phyloP scores from a whole-genome alignment of 306 rosid genomes.

The Cucumis hystrix region DNA sequence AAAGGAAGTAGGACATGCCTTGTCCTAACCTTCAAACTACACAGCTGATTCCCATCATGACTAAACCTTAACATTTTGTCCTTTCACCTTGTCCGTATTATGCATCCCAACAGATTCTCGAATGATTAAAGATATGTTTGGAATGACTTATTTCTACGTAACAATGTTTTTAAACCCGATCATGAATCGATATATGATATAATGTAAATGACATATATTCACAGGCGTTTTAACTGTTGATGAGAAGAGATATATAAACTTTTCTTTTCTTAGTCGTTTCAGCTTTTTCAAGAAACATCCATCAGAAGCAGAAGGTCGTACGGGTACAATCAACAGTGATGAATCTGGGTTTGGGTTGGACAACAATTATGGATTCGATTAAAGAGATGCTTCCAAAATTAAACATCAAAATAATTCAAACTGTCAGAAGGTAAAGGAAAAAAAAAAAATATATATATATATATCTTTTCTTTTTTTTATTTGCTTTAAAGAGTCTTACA shows the following conservation, averaged over 20 bases:
- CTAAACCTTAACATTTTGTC: conserved; percentile 95
- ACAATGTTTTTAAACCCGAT: too few relatives aligned
- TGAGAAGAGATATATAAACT: not conserved
- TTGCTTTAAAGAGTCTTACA: not conserved
- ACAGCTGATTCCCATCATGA: conserved; percentile 29
- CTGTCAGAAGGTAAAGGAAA: not conserved
- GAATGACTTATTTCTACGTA: too few relatives aligned
- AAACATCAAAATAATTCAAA: conserved; percentile 3
- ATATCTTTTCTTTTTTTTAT: not conserved
- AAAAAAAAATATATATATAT: too few relatives aligned
- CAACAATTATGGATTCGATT: not conserved
- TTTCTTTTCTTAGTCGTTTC: not conserved
- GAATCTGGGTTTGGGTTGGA: not conserved
- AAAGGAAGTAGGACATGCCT: conserved; percentile 55
- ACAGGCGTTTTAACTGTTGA: not conserved
- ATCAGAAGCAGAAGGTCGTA: conserved; percentile 1
- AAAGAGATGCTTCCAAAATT: conserved; percentile 8
- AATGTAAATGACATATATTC: not conserved
- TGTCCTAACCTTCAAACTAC: conserved; percentile 33
- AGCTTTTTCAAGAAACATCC: not conserved
- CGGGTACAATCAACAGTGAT: not conserved
- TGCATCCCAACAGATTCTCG: not conserved
- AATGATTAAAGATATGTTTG: too few relatives aligned
- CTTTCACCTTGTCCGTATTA: conserved; percentile 74
- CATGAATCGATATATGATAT: too few relatives aligned